A percentile compares a stretch with the other conserved stretches of the same genome.
phyloP scores from a whole-genome alignment of 1,284 basidiomycete species.

The Ceratobasidium theobromae region DNA sequence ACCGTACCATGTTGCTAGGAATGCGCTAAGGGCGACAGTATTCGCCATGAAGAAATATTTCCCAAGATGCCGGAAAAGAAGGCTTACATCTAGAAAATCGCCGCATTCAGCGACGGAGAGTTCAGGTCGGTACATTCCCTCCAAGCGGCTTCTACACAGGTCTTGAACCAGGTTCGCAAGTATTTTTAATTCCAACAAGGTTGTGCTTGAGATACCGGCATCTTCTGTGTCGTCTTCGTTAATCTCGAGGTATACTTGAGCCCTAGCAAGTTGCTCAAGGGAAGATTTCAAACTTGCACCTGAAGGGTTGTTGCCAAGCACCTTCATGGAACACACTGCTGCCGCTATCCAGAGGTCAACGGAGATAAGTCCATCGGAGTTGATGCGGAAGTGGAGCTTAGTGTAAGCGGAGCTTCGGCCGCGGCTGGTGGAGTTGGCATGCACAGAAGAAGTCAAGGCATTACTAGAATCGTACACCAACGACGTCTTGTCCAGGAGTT shows the following conservation, averaged over 20 bases:
- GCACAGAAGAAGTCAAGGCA: neutral
- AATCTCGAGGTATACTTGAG: slow-evolving; percentile 7
- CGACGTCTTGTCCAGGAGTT: slow-evolving; percentile 1
- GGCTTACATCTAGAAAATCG: slow-evolving; percentile 34
- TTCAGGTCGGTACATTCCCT: slow-evolving; percentile 29
- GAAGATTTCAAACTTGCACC: neutral
- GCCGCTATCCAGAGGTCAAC: slow-evolving; percentile 27
- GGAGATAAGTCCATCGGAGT: slow-evolving; percentile 17
- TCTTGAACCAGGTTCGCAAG: slow-evolving; percentile 29
- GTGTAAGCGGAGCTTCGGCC: neutral
- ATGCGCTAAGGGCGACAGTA: slow-evolving; percentile 12
- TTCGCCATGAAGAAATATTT: neutral
- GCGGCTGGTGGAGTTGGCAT: neutral
- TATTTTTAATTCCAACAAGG: slow-evolving; percentile 3
- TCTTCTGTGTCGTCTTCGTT: neutral
- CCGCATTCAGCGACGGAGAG: slow-evolving; percentile 33
- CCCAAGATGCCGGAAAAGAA: neutral
- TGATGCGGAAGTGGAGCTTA: slow-evolving; percentile 10
- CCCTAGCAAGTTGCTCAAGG: neutral
- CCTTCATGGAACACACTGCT: slow-evolving; percentile 9
- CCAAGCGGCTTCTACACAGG: slow-evolving; percentile 30
- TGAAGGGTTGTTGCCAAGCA: neutral
- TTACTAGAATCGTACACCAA: slow-evolving; percentile 10
- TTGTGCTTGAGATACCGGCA: neutral
- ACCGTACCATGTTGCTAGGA: neutral